A percentile compares a stretch with the other conserved stretches of the same genome.
These are phyloP conservation scores for Arachnomyces sp. DNA, from an alignment of 2,329 filamentous ascomycete genomes.

Conservation along the genomic window DNA sequence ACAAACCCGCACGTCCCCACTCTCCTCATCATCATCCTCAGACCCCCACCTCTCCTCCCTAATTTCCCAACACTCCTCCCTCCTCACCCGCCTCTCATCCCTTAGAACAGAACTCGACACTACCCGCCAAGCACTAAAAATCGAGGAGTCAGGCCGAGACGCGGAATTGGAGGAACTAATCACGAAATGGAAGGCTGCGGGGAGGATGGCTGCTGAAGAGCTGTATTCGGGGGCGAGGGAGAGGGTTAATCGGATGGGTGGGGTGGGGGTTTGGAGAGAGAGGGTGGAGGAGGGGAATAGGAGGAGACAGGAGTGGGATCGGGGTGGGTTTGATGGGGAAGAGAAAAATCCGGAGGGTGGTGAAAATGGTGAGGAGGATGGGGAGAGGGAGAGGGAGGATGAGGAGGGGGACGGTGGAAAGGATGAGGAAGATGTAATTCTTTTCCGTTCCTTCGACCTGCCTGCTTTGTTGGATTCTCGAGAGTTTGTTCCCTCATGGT, in stretches of 20 bases:
- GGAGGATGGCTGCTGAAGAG: slow-evolving; percentile 58
- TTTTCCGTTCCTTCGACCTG: neutral
- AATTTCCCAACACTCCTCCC: slow-evolving; percentile 27
- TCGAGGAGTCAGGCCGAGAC: slow-evolving; percentile 40
- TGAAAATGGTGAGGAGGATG: slow-evolving; percentile 26
- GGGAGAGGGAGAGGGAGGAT: slow-evolving; percentile 21
- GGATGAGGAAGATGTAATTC: slow-evolving; percentile 31
- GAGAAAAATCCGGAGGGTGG: slow-evolving; percentile 26
- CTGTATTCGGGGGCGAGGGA: slow-evolving; percentile 54
- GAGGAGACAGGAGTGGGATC: slow-evolving; percentile 28
- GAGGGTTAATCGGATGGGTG: slow-evolving; percentile 55
- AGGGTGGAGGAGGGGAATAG: slow-evolving; percentile 39
- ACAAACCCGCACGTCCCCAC: slow-evolving; percentile 8
- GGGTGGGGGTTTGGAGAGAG: slow-evolving; percentile 49
- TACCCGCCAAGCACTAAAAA: slow-evolving; percentile 44
- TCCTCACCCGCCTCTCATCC: slow-evolving; percentile 25
- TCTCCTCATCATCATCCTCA: slow-evolving; percentile 9
- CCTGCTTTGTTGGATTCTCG: slow-evolving; percentile 6
- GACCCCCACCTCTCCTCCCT: slow-evolving; percentile 23
- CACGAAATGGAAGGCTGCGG: slow-evolving; percentile 53
- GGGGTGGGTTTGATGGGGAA: slow-evolving; percentile 27
- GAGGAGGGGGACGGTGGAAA: slow-evolving; percentile 26
- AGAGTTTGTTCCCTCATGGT: slow-evolving; percentile 11
- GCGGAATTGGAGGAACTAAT: slow-evolving; percentile 50
- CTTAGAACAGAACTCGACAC: slow-evolving; percentile 40